Conservation (phyloP, 2,329 filamentous ascomycete genomes). For the Alternaria brassicae region DNA sequence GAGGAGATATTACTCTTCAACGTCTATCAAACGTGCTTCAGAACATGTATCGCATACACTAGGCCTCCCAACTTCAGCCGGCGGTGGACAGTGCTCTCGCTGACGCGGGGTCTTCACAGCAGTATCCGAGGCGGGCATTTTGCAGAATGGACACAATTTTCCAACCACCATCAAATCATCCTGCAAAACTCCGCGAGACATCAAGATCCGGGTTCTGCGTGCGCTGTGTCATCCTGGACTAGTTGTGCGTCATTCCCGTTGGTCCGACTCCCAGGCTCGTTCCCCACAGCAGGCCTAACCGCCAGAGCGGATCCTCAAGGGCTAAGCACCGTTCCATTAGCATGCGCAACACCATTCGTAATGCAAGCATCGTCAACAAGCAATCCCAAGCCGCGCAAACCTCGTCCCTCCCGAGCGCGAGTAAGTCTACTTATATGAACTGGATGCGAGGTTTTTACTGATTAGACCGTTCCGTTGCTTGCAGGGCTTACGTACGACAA, state of each 20-base stretch:
- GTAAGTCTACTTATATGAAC: slow-evolving; percentile 1
- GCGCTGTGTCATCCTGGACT: slow-evolving; percentile 12
- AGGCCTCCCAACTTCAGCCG: slow-evolving; percentile 9
- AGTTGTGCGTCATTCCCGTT: slow-evolving; percentile 4
- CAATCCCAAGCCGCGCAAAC: slow-evolving; percentile 43
- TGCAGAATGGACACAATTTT: slow-evolving; percentile 1
- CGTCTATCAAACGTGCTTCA: not conserved
- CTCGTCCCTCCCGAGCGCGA: slow-evolving; percentile 53
- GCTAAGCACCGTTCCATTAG: slow-evolving; percentile 36
- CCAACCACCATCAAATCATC: slow-evolving; percentile 2
- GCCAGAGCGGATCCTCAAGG: slow-evolving; percentile 29
- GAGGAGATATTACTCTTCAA: not conserved
- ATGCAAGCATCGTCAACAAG: slow-evolving; percentile 40
- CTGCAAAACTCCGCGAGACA: not conserved
- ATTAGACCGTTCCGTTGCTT: not conserved
- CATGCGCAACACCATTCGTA: slow-evolving; percentile 30
- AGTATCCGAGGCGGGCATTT: slow-evolving; percentile 5
- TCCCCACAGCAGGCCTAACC: slow-evolving; percentile 14
- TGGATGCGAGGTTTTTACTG: not conserved
- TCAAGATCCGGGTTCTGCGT: not conserved
- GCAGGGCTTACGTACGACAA: slow-evolving; percentile 53
- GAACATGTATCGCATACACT: not conserved
- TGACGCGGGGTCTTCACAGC: slow-evolving; percentile 12
- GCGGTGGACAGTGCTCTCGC: slow-evolving; percentile 10
- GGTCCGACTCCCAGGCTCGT: slow-evolving; percentile 17